These are phyloP conservation scores for Rosa multiflora DNA, from an alignment of 306 rosid species.

Conservation along the genomic window DNA sequence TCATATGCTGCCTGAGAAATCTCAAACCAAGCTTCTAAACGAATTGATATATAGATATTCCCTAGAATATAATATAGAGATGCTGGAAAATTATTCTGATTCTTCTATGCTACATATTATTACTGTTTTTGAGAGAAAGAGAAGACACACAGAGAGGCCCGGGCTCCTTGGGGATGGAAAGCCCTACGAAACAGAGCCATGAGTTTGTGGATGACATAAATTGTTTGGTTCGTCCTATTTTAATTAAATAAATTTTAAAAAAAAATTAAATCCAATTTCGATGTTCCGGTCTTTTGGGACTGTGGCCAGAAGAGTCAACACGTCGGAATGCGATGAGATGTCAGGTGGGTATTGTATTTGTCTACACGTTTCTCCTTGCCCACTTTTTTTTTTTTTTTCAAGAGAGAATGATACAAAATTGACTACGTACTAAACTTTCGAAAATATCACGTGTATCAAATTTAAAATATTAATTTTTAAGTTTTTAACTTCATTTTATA, in stretches of 20 bases:
- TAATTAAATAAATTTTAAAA: not conserved
- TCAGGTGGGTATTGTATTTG: too few relatives aligned
- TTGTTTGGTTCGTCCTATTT: not conserved
- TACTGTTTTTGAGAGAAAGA: not conserved
- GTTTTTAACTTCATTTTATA: too few relatives aligned
- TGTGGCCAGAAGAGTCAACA: too few relatives aligned
- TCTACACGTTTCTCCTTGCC: too few relatives aligned
- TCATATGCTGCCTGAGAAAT: not conserved
- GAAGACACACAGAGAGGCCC: not conserved
- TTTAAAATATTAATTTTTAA: too few relatives aligned
- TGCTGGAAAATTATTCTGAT: conserved; percentile 45
- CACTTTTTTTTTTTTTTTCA: too few relatives aligned
- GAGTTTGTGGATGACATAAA: conserved; percentile 5
- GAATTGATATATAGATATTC: not conserved
- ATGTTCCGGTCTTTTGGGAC: not conserved
- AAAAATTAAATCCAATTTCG: not conserved
- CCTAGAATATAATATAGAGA: not conserved
- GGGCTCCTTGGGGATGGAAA: not conserved
- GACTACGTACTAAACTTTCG: too few relatives aligned
- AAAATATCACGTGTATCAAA: too few relatives aligned
- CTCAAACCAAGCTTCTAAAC: not conserved
- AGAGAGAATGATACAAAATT: too few relatives aligned
- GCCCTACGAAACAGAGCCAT: not conserved
- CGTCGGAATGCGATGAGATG: too few relatives aligned
- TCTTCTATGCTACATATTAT: conserved; percentile 15